These are phyloP conservation scores for Cladophialophora yegresii DNA, from an alignment of 2,329 filamentous ascomycete species.

Conservation along the genomic window DNA sequence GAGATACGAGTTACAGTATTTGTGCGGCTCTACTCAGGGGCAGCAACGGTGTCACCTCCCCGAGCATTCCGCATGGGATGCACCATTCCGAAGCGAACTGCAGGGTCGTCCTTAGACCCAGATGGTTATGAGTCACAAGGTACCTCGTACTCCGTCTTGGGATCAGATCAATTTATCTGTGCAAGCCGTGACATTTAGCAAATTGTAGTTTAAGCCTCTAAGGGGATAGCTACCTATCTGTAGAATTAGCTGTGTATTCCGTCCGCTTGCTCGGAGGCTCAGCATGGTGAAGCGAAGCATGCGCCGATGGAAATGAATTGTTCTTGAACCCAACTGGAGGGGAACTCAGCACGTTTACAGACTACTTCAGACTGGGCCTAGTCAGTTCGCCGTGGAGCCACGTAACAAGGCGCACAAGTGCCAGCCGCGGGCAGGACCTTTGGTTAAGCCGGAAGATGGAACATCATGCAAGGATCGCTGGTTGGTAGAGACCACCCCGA, in stretches of 20 bases:
- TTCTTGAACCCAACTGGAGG: background rate
- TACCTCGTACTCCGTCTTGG: background rate
- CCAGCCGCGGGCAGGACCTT: background rate
- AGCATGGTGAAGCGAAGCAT: background rate
- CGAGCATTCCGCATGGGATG: background rate
- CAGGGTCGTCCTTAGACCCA: background rate
- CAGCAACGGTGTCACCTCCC: background rate
- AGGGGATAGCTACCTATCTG: background rate
- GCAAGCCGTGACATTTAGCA: background rate
- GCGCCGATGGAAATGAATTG: background rate
- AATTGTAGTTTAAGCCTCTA: background rate
- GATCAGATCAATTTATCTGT: background rate
- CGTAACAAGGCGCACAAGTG: conserved; percentile 1
- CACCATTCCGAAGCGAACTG: background rate
- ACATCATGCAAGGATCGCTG: background rate
- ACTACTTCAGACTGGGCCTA: background rate
- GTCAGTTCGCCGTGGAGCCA: background rate
- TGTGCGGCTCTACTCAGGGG: background rate
- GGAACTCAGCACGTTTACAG: background rate
- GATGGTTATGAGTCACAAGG: background rate
- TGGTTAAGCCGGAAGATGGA: background rate
- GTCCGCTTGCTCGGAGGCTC: background rate
- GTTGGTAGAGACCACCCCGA: background rate
- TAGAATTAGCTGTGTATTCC: background rate
- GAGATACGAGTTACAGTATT: too few relatives aligned